These are phyloP conservation scores for Zoysia japonica DNA, from an alignment of 176 grass and related monocot species.

Conservation along the genomic window DNA sequence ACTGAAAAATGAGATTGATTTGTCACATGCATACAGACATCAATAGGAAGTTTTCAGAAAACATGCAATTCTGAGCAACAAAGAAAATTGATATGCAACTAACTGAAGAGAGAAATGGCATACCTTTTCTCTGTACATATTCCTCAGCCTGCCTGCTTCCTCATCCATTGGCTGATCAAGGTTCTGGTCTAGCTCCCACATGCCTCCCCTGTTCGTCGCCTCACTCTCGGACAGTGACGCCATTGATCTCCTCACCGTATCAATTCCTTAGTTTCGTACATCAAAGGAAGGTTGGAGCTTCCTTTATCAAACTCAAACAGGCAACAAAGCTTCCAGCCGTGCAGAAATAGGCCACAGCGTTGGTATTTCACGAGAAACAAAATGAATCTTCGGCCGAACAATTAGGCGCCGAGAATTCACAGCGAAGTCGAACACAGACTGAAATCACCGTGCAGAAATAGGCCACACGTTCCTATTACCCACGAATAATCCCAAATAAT, in stretches of 20 bases:
- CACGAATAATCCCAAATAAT: conserved; percentile 11
- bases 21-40: conserved; percentile 36
- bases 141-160: conserved; percentile 71
- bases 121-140: conserved; percentile 97
- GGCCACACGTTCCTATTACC: neutral
- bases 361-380: conserved; percentile 10
- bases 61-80: neutral
- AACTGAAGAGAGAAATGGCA: conserved; percentile 35
- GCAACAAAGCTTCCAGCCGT: conserved; percentile 2
- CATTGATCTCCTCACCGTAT: conserved; percentile 51
- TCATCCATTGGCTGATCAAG: conserved; percentile 99
- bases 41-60: conserved; percentile 23
- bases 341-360: neutral
- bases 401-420: conserved; percentile 10
- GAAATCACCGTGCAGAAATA: conserved; percentile 1
- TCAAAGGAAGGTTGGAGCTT: neutral
- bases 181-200: conserved; percentile 97
- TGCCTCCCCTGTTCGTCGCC: conserved; percentile 63
- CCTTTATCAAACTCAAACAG: neutral
- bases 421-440: neutral
- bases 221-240: conserved; percentile 57
- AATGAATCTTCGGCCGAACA: conserved; percentile 7
- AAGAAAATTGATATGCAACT: neutral
- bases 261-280: neutral
- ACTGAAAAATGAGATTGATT: conserved; percentile 22